These are phyloP conservation scores for Diaporthe sp. DNA, from an alignment of 2,329 filamentous ascomycete genomes.

Conservation along the genomic window DNA sequence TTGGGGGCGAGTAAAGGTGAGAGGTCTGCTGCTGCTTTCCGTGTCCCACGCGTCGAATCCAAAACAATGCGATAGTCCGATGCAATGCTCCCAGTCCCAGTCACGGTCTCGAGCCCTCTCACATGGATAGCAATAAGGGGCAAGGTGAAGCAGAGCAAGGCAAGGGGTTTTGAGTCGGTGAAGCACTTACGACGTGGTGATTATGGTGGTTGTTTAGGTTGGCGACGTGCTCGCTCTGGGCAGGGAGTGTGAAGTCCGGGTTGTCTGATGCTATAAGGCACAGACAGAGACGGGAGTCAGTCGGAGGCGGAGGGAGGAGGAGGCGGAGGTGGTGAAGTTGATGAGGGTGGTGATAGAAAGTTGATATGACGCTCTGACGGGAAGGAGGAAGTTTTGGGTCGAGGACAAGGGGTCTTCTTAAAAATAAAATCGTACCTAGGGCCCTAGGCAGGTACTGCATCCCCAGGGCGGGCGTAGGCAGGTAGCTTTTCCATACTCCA, in stretches of 20 bases:
- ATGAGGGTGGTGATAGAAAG: constrained; percentile 26
- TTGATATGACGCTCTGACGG: constrained; percentile 37
- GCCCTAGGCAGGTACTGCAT: constrained; percentile 27
- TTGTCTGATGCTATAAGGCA: constrained; percentile 16
- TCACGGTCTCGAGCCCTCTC: not conserved
- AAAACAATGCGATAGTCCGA: constrained; percentile 30
- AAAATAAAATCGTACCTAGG: constrained; percentile 37
- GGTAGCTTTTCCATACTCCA: constrained; percentile 16
- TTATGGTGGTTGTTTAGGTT: not conserved
- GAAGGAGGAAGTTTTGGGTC: constrained; percentile 35
- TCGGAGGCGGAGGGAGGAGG: not conserved
- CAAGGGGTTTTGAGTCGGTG: constrained; percentile 1
- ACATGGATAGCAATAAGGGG: not conserved
- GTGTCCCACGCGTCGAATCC: constrained; percentile 28
- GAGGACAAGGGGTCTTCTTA: constrained; percentile 43
- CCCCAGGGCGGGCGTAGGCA: constrained; percentile 3
- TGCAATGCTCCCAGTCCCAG: constrained; percentile 12
- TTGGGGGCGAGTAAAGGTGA: not conserved
- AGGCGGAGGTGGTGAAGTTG: constrained; percentile 16
- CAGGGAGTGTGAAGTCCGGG: not conserved
- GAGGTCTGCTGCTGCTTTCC: constrained; percentile 2
- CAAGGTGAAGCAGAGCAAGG: not conserved
- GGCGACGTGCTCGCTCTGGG: not conserved
- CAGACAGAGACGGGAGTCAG: constrained; percentile 2
- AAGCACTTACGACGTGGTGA: constrained; percentile 5